Evolutionary conservation across 139 green algal species (phyloP).

Genomic region (Volvox reticuliferus): DNA sequence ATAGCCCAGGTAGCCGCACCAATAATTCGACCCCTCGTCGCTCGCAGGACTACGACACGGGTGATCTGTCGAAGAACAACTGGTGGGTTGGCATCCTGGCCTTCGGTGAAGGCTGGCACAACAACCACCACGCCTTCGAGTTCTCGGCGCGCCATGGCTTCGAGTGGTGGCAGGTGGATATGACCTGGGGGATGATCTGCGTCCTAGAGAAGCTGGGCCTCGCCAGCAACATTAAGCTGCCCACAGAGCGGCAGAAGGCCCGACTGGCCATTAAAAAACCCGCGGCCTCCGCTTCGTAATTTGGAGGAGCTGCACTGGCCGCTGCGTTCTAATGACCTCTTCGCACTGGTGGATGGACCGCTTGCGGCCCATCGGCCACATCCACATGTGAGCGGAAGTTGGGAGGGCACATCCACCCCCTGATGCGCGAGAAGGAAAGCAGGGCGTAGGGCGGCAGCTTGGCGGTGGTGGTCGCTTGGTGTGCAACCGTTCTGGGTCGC

Average conservation of each 20-base stretch:
- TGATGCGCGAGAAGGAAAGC: too few relatives aligned
- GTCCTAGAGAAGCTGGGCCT: conserved; percentile 80
- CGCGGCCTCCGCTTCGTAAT: neutral
- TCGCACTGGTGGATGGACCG: too few relatives aligned
- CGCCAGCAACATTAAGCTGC: conserved; percentile 91
- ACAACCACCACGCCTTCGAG: conserved; percentile 97
- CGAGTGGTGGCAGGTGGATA: conserved; percentile 86
- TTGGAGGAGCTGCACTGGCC: too few relatives aligned
- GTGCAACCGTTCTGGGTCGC: too few relatives aligned
- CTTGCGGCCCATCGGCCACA: too few relatives aligned
- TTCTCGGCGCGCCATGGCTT: conserved; percentile 90
- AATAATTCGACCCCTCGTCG: neutral
- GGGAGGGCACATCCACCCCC: too few relatives aligned
- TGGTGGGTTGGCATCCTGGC: conserved; percentile 88
- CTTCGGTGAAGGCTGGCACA: conserved; percentile 98
- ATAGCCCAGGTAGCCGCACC: too few relatives aligned
- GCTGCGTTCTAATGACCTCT: too few relatives aligned
- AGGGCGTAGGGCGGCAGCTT: too few relatives aligned
- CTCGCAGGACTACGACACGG: conserved; percentile 80
- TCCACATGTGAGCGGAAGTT: too few relatives aligned
- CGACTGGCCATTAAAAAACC: conserved; percentile 61
- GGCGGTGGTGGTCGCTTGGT: too few relatives aligned
- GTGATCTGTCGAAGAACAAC: conserved; percentile 93
- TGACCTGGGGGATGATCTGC: conserved; percentile 85
- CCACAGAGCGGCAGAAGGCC: conserved; percentile 87